Base-by-base conservation (phyloP, 2,329 filamentous ascomycete genomes). In the Exophiala oligosperma region DNA sequence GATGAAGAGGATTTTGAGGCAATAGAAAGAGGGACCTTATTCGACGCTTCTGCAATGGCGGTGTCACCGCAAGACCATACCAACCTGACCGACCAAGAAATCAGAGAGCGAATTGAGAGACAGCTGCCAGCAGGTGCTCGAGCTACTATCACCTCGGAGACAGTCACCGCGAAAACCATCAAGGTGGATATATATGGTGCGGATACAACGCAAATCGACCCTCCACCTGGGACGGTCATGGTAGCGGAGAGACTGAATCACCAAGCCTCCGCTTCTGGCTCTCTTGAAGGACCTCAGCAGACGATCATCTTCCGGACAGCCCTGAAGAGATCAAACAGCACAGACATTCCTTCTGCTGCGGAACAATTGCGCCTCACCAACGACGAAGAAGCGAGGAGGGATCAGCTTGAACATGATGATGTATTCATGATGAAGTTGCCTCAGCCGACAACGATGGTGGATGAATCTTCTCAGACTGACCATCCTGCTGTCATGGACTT, bases 241-340 rank as follows among this genome's bases (percentile, higher is more conserved):
- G 66, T 79, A 41, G 75, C 76, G 52, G 76, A 79, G 65, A 71
- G 71, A 29, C 73, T 77, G 47, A 62, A 81, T 78, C 60, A 84
- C 79, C 66, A 83, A 72, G 66, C 73, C 78, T 28, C 74, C 71
- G 41, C 79, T 68, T 14, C 79, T 75, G 32, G 73, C 71, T 32
- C 21, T 5, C 23, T 72, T 78, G 60, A 65, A 17, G 59, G 49
- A 12, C 76, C 76, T 21, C 76, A 70, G 41, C 76, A 79, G 59
- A 78, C 75, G 1, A 67, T 79, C 35, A 73, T 79, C 5, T 79
- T 79, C 52, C 69, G 74, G 24, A 77, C 76, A 3, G 72, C 75
- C 11, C 73, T 77, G 52, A 78, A 64, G 56, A 52, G 61, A 49
- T 59, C 57, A 21, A 64, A 58, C 54, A 66, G 59, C 35, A 59